A percentile compares a stretch with the other conserved stretches of the same genome.
Conservation (phyloP, 2,329 filamentous ascomycete genomes). For the Tolypocladium inflatum region DNA sequence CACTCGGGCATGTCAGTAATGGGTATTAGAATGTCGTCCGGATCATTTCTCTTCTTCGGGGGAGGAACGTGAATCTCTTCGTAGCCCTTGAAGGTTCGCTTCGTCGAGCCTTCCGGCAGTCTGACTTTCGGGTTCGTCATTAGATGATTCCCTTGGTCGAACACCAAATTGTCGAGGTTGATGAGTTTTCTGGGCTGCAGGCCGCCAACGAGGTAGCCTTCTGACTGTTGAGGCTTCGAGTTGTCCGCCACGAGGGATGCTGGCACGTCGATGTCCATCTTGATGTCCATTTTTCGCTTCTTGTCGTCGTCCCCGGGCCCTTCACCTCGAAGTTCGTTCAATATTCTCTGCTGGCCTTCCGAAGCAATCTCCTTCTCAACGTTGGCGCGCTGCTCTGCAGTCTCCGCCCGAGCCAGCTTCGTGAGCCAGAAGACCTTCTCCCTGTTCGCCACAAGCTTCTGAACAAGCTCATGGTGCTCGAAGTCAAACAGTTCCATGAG, state of each 20-base stretch:
- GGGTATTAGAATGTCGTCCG: conserved; percentile 71
- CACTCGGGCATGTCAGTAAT: conserved; percentile 87
- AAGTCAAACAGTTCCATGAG: conserved; percentile 98
- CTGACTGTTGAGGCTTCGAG: conserved; percentile 45
- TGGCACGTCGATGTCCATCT: conserved; percentile 84
- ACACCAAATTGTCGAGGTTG: conserved; percentile 91
- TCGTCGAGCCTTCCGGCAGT: conserved; percentile 88
- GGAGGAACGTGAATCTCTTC: conserved; percentile 96
- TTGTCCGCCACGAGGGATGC: conserved; percentile 42
- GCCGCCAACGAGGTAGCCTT: conserved; percentile 67
- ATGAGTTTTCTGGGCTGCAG: conserved; percentile 80
- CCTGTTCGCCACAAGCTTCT: conserved; percentile 81
- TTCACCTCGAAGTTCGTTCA: conserved; percentile 80
- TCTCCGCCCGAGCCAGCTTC: conserved; percentile 71
- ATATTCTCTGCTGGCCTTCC: conserved; percentile 74
- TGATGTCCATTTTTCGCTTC: conserved; percentile 71
- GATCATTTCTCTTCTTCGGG: conserved; percentile 77
- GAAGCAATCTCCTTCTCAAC: conserved; percentile 88
- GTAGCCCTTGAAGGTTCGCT: conserved; percentile 93
- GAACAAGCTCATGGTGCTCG: conserved; percentile 86
- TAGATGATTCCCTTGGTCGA: conserved; percentile 95
- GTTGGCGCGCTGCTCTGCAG: conserved; percentile 62
- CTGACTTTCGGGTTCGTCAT: conserved; percentile 99
- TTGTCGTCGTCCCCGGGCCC: conserved; percentile 47
- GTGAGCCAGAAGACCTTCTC: conserved; percentile 97